A percentile compares a stretch with the other conserved stretches of the same genome.
phyloP scores from a whole-genome alignment of 352 stramenopile species.

The Phytophthora agathidicida region DNA sequence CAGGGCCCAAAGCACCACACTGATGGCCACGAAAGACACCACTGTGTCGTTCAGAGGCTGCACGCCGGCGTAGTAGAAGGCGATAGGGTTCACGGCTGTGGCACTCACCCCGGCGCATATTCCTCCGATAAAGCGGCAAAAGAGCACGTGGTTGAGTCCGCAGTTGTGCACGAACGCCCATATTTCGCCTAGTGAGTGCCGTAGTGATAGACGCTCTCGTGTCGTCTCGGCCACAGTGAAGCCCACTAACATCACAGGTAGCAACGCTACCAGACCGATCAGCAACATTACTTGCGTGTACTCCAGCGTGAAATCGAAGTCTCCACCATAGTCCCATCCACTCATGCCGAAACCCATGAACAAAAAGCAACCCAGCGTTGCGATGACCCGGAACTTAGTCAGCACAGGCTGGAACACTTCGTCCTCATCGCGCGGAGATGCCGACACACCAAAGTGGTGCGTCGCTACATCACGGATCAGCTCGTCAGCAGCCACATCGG shows the following conservation, averaged over 20 bases:
- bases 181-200: constrained; percentile 29
- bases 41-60: constrained; percentile 64
- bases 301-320: constrained; percentile 60
- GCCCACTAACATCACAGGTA: constrained; percentile 38
- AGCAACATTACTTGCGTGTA: constrained; percentile 60
- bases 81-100: constrained; percentile 48
- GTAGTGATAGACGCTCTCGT: constrained; percentile 23
- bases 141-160: constrained; percentile 46
- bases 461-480: constrained; percentile 46
- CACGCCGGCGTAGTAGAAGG: constrained; percentile 55
- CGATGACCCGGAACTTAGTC: constrained; percentile 39
- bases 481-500: constrained; percentile 77
- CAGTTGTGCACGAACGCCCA: constrained; percentile 49
- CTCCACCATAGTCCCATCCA: constrained; percentile 62
- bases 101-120: constrained; percentile 44
- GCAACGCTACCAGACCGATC: constrained; percentile 29
- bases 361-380: constrained; percentile 48
- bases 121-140: constrained; percentile 47
- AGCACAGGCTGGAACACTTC: constrained; percentile 40
- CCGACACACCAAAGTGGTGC: constrained; percentile 5
- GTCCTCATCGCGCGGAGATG: constrained; percentile 23
- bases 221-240: constrained; percentile 29
- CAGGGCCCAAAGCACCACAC: constrained; percentile 35
- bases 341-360: constrained; percentile 72
- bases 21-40: constrained; percentile 51